phyloP scores from a whole-genome alignment of 2,329 filamentous ascomycete species.

The Rhinocladiella similis region DNA sequence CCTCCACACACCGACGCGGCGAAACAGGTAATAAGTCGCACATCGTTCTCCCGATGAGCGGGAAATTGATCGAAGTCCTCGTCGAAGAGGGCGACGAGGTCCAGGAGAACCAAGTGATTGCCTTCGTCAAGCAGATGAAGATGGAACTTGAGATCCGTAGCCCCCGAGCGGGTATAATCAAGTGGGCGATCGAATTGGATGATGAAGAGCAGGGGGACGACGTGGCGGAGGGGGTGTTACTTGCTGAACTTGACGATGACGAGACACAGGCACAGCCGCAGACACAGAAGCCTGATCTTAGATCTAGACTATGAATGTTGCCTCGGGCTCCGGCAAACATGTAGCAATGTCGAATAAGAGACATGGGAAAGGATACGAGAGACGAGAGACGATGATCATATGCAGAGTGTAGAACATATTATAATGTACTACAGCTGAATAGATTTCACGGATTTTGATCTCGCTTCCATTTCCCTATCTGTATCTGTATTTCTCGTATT shows the following conservation, averaged over 20 bases:
- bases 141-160: constrained; percentile 65
- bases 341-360: no score
- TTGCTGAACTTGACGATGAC: constrained; percentile 48
- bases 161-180: constrained; percentile 48
- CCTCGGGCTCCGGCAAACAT: no score
- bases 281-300: not conserved
- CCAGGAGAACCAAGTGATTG: constrained; percentile 54
- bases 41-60: constrained; percentile 58
- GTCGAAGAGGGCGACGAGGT: constrained; percentile 55
- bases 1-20: constrained; percentile 49
- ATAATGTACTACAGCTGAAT: no score
- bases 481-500: no score
- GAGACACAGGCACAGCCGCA: constrained; percentile 1
- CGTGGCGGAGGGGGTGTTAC: constrained; percentile 56
- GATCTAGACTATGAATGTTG: no score
- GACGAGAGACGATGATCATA: no score
- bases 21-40: constrained; percentile 53
- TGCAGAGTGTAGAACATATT: no score
- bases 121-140: constrained; percentile 66
- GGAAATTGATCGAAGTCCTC: constrained; percentile 60
- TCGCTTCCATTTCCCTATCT: no score
- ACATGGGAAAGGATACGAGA: no score
- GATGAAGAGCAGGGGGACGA: constrained; percentile 45
- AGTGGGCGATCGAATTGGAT: constrained; percentile 43
- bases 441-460: no score